Base-by-base conservation (phyloP, 2,329 filamentous ascomycete species). In the Periconia sp. region DNA sequence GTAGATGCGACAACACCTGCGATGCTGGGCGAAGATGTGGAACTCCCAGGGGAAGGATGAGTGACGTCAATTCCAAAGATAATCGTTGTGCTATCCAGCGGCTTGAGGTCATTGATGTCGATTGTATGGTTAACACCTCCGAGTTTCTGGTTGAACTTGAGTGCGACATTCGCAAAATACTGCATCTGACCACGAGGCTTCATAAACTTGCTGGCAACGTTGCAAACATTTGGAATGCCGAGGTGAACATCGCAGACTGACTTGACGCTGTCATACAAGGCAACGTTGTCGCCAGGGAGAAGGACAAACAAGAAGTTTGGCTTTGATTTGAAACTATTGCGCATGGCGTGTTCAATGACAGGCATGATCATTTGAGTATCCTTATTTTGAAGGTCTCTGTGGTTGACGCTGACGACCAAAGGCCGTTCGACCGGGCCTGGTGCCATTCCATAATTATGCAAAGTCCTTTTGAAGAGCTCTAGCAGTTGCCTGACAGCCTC, bases 1-100 rank as follows among this genome's bases (percentile, higher is more conserved):
- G 57, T 43, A 28, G 86, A 94, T 1, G 89, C 84, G 5, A 96
- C 91, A 40, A 96, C 81, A 0, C 84, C 88, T 3, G 89, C 89
- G 36, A 95, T 79, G 65, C 88, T 94, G 1, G 89, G 89, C 0
- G 87, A 82, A 0, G 66, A 68, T 1, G 75, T 68, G 0, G 75
- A 65, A 2, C 80, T 85, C 0, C 81, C 82, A 0, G 84, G 81
- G 13, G 90, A 92, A 0, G 92, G 91, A 58, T 96, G 92, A 0
- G 90, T 95, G 1, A 96, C 91, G 60, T 96, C 92, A 54, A 94
- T 86, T 0, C 92, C 91, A 7, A 95, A 83, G 1, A 96, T 73
- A 85, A 96, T 96, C 0, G 90, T 95, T 55, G 85, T 85, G 1
- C 81, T 82, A 23, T 86, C 78, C 4, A 70, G 43, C 0, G 90